Base-by-base conservation (phyloP, 116 monocot genomes). In the Trichopus zeylanicus region DNA sequence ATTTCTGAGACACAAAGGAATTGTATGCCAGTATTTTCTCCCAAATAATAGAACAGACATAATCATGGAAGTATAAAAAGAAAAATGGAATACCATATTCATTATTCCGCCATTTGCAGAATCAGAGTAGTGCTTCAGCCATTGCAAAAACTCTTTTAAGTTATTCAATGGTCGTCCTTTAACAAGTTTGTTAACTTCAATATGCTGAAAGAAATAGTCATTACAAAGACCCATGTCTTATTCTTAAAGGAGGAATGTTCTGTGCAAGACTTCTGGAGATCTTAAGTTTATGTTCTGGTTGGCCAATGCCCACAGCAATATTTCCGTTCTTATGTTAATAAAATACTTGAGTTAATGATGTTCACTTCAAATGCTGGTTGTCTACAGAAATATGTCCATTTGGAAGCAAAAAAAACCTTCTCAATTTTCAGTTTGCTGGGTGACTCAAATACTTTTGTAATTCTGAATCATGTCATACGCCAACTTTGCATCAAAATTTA, bases 391-490 rank as follows among this genome's bases (percentile, higher is more conserved):
- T n/a, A n/a, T n/a, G n/a, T n/a, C n/a, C n/a, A n/a, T n/a, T n/a
- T n/a, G n/a, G n/a, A n/a, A n/a, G n/a, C n/a, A n/a, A n/a, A n/a
- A n/a, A n/a, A n/a, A n/a, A n/a, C n/a, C n/a, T n/a, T n/a, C n/a
- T n/a, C n/a, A n/a, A n/a, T n/a, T 47, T 69, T 85, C 60, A 89
- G 61, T 60, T 89, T 94, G 56, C 68, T 83, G 66, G 89, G 89
- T 26, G 80, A 85, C 23, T 94, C 89, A 89, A 31, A 94, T 80
- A 78, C 85, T 21, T 64, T 94, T 94, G 68, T 94, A 94, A 46
- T 94, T 94, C 74, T 94, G 93, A 59, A 94, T 94, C 93, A 88
- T 94, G 55, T 89, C 93, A 73, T 94, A 89, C 67, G n/a, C n/a
- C 3, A 83, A 65, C 55, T 80, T 94, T 22, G 87, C 82, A 51